Percentiles rank a stretch among this genome's conserved stretches.
Evolutionary conservation across 805 yeast species (phyloP).

Genomic region (Wickerhamiella lipophila): DNA sequence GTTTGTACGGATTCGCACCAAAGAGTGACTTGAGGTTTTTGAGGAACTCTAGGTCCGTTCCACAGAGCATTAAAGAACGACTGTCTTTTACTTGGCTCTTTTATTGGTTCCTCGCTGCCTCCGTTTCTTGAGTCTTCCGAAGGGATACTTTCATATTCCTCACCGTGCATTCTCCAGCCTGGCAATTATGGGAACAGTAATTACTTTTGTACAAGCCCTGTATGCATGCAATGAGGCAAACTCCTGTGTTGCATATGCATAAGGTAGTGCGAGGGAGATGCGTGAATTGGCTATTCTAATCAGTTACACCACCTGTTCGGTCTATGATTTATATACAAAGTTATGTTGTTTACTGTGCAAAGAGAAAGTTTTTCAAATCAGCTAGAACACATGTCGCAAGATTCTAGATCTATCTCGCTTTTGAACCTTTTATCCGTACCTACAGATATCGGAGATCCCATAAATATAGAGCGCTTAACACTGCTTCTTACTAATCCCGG

Average conservation of each 20-base stretch:
- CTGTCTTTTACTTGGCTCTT: background rate
- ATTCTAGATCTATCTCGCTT: background rate
- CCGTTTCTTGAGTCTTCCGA: background rate
- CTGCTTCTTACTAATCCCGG: constrained; percentile 12
- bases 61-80: background rate
- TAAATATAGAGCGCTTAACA: background rate
- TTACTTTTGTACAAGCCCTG: background rate
- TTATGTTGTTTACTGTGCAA: background rate
- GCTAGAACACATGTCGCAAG: constrained; percentile 14
- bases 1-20: constrained; percentile 12
- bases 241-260: background rate
- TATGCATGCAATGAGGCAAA: no score
- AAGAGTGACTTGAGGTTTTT: constrained; percentile 13
- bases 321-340: no score
- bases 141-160: background rate
- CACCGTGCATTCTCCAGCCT: background rate
- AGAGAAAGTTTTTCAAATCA: background rate
- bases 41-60: constrained; percentile 11
- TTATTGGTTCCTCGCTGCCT: background rate
- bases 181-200: background rate
- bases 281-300: no score
- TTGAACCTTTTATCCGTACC: background rate
- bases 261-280: background rate
- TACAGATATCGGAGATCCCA: constrained; percentile 6
- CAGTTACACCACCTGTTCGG: no score